Base-by-base conservation (phyloP, 495 filamentous ascomycete genomes). In the Mycothermus thermophilus region DNA sequence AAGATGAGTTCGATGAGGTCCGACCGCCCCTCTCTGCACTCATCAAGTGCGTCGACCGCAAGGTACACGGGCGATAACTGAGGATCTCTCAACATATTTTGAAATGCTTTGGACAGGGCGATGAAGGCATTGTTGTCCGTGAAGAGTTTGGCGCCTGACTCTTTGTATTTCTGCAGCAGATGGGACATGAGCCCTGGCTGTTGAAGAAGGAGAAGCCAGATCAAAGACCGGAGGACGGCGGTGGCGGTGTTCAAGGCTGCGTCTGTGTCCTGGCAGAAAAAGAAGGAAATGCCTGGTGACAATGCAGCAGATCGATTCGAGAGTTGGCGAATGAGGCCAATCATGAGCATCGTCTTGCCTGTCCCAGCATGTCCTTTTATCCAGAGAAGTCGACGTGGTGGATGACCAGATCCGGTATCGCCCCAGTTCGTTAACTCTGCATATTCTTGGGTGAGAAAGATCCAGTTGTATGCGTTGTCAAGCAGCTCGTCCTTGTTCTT, bases 311-410 rank as follows among this genome's bases (percentile, higher is more conserved):
- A 12, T n/a, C 40, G 40, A 13, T 23, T 3, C 3, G 35, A 40
- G 12, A 63, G 39, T 13, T 60, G 34, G 23, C 60, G 38, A 27
- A 64, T 58, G 29, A 65, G 51, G 18, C 57, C 58, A 13, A 48
- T 57, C 22, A 68, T 27, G 1, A 68, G 54, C 64, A 69, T 69
- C n/a, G 62, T 66, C 47, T 68, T 68, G 8, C 64, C 62, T 32
- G 53, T 68, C n/a, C 61, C 60, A 21, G 55, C 52, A 18, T 48
- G 55, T 8, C 65, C 39, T 6, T 64, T 51, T 38, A 67, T 63
- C 32, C 48, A 52, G 40, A 62, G 40, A 44, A 60, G 25, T 50
- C 60, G 32, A 60, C 56, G 57, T 12, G 57, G 48, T 42, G 26
- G 24, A 22, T 11, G n/a, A 15, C 58, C 48, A 22, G 62, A 43